Evolutionary conservation across 148 eudicot species (phyloP).

Genomic region (Heliosperma pusillum): DNA sequence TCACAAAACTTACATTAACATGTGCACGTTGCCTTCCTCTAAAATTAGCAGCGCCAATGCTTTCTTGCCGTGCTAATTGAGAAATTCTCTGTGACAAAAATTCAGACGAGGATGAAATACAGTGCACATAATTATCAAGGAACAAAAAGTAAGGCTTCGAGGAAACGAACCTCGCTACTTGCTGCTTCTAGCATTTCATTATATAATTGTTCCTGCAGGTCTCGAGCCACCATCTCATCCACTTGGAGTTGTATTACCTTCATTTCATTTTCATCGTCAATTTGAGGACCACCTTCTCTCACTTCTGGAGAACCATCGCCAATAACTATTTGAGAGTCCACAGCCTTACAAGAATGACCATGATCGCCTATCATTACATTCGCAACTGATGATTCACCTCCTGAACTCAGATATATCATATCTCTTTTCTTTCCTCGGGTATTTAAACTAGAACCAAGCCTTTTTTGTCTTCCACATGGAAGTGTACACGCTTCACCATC

Average conservation of each 20-base stretch:
- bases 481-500: constrained; percentile 16
- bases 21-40: constrained; percentile 25
- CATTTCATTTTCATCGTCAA: constrained; percentile 41
- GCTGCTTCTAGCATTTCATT: constrained; percentile 50
- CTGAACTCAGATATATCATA: constrained; percentile 36
- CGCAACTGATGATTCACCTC: constrained; percentile 36
- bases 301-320: constrained; percentile 42
- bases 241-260: constrained; percentile 64
- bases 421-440: constrained; percentile 41
- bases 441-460: constrained; percentile 34
- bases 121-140: constrained; percentile 3
- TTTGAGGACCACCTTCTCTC: constrained; percentile 25
- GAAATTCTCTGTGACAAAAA: constrained; percentile 35
- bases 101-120: background rate
- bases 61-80: constrained; percentile 38
- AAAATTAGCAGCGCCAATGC: constrained; percentile 31
- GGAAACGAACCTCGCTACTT: constrained; percentile 44
- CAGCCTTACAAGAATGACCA: constrained; percentile 19
- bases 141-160: background rate
- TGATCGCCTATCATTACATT: constrained; percentile 32
- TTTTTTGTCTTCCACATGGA: constrained; percentile 45
- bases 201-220: constrained; percentile 89
- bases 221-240: constrained; percentile 87
- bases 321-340: constrained; percentile 36
- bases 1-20: constrained; percentile 16